These are phyloP conservation scores for Ilyonectria mors-panacis DNA, from an alignment of 2,329 filamentous ascomycete genomes.

Conservation along the genomic window DNA sequence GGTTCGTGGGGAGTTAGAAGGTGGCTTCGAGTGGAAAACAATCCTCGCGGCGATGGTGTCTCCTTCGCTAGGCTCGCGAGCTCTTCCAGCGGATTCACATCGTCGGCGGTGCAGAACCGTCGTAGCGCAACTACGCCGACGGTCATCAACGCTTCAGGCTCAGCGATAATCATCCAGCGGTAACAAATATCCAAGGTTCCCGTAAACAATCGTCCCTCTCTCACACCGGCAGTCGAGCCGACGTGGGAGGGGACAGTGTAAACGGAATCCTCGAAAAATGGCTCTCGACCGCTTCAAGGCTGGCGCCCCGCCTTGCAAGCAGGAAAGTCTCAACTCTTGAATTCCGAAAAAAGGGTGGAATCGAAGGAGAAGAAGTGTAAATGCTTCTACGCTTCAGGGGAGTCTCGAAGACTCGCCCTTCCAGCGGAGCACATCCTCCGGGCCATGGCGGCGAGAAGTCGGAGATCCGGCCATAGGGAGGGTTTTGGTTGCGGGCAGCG, in stretches of 20 bases:
- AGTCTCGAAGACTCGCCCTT: constrained; percentile 27
- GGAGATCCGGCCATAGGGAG: constrained; percentile 26
- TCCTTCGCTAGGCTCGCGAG: constrained; percentile 38
- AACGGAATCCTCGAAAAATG: constrained; percentile 3
- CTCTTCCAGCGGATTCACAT: constrained; percentile 40
- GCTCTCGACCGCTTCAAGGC: constrained; percentile 35
- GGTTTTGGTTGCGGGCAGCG: constrained; percentile 18
- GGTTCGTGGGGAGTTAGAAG: not conserved
- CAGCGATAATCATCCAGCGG: constrained; percentile 38
- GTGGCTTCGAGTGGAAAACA: constrained; percentile 22
- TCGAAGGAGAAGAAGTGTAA: constrained; percentile 1
- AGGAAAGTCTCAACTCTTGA: constrained; percentile 30
- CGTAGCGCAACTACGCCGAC: constrained; percentile 27
- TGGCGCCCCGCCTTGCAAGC: constrained; percentile 34
- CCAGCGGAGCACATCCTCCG: constrained; percentile 29
- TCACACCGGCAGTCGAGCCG: not conserved
- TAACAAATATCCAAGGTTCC: constrained; percentile 10
- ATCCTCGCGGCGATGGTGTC: constrained; percentile 17
- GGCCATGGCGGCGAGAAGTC: constrained; percentile 30
- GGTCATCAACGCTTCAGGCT: constrained; percentile 40
- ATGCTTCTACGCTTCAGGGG: constrained; percentile 31
- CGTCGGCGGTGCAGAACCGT: constrained; percentile 30
- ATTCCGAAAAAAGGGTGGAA: constrained; percentile 3
- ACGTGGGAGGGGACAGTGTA: not conserved
- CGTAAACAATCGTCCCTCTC: not conserved